Percentiles rank a stretch among this genome's conserved stretches.
Conservation (phyloP, 495 filamentous ascomycete species). For the Trypethelium eluteriae region DNA sequence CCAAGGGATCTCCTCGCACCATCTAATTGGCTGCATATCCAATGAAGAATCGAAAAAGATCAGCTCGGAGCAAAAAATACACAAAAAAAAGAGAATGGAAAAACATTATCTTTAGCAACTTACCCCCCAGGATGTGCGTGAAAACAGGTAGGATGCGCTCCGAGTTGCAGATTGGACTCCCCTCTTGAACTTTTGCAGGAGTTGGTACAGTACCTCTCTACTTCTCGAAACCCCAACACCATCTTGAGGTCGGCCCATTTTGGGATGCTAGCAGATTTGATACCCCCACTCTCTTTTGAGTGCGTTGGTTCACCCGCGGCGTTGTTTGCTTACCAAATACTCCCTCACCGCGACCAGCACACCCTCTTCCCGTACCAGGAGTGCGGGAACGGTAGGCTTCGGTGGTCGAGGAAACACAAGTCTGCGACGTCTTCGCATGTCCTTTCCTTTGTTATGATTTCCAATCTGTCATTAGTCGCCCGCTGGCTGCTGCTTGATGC, state of each 20-base stretch:
- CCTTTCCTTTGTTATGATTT: slow-evolving; percentile 10
- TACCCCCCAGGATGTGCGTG: slow-evolving; percentile 8
- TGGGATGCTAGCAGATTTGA: slow-evolving; percentile 2
- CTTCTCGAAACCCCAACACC: slow-evolving; percentile 9
- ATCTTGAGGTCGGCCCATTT: slow-evolving; percentile 9
- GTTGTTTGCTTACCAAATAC: slow-evolving; percentile 11
- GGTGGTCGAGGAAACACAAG: slow-evolving; percentile 3
- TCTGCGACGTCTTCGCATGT: slow-evolving; percentile 13
- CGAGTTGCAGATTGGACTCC: slow-evolving; percentile 11
- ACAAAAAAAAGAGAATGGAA: slow-evolving; percentile 7
- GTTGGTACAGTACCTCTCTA: slow-evolving; percentile 12
- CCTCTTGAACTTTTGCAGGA: slow-evolving; percentile 10
- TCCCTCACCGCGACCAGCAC: neutral
- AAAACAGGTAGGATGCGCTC: slow-evolving; percentile 10
- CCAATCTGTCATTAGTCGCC: slow-evolving; percentile 1
- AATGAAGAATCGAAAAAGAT: slow-evolving; percentile 12
- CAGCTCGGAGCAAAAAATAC: slow-evolving; percentile 6
- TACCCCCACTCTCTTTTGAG: slow-evolving; percentile 3
- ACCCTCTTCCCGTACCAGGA: neutral
- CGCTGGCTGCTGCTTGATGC: slow-evolving; percentile 10
- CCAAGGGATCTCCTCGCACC: slow-evolving; percentile 13
- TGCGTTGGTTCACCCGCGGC: neutral
- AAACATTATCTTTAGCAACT: slow-evolving; percentile 11
- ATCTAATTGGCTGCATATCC: slow-evolving; percentile 9
- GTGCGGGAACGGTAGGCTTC: neutral